Percentiles rank a stretch among this genome's conserved stretches.
phyloP scores from a whole-genome alignment of 2,329 filamentous ascomycete genomes.

The Cercospora beticola region DNA sequence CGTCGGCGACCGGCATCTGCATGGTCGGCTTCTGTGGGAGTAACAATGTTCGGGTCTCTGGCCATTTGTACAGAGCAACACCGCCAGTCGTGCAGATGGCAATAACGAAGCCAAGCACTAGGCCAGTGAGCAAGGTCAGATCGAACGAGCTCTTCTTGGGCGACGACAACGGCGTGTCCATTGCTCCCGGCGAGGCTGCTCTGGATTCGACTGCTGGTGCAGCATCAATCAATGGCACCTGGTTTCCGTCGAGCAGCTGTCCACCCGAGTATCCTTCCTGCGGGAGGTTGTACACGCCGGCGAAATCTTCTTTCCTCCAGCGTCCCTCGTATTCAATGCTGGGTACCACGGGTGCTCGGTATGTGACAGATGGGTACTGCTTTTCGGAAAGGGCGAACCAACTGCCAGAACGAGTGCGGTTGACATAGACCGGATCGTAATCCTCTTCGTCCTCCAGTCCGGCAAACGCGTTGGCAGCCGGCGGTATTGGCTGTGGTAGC shows the following conservation, averaged over 20 bases:
- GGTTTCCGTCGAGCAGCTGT: slow-evolving; percentile 18
- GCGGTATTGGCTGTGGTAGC: slow-evolving; percentile 80
- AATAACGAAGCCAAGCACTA: slow-evolving; percentile 5
- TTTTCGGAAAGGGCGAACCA: slow-evolving; percentile 93
- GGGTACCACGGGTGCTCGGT: slow-evolving; percentile 60
- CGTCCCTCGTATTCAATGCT: slow-evolving; percentile 57
- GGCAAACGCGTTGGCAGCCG: slow-evolving; percentile 36
- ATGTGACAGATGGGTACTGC: slow-evolving; percentile 80
- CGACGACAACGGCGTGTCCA: slow-evolving; percentile 5
- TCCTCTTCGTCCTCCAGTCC: slow-evolving; percentile 38
- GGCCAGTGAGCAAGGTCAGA: slow-evolving; percentile 1
- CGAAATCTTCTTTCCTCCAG: slow-evolving; percentile 38
- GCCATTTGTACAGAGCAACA: slow-evolving; percentile 11
- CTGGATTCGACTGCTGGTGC: slow-evolving; percentile 12
- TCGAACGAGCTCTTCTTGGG: slow-evolving; percentile 8
- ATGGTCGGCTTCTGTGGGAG: slow-evolving; percentile 3
- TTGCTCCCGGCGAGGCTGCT: background rate
- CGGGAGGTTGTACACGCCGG: slow-evolving; percentile 35
- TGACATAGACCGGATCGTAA: slow-evolving; percentile 67
- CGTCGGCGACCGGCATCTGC: slow-evolving; percentile 2
- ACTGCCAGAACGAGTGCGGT: slow-evolving; percentile 78
- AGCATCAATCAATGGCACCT: slow-evolving; percentile 24
- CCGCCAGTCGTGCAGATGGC: slow-evolving; percentile 1
- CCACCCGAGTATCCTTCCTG: slow-evolving; percentile 5
- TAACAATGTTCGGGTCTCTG: background rate